Base-by-base conservation (phyloP, 2,329 filamentous ascomycete species). In the Aspergillus luchuensis region DNA sequence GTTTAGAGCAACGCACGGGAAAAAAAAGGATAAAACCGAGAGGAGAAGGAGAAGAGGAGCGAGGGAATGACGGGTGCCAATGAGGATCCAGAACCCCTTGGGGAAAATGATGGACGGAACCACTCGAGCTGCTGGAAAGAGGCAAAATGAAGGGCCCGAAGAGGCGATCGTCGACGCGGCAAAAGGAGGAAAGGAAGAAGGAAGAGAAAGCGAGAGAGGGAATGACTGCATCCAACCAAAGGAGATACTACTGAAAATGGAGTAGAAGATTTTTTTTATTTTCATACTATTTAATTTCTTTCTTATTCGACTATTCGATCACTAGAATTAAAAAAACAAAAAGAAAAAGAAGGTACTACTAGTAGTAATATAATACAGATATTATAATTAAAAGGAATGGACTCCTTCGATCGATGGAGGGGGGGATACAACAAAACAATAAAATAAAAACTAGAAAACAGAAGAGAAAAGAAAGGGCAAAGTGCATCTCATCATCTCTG, bases 81-180 rank as follows among this genome's bases (percentile, higher is more conserved):
- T 54, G 33, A 60, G 28, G 41, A 19, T 30, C 19, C 48, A 54
- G 41, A 41, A 36, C 57, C 61, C 55, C 58, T 61, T 63, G 61
- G 49, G 51, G 57, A 58, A 56, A 56, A 21, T 21, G 52, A 52
- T 25, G 36, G 43, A 57, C 33, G 28, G 56, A 50, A 57, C 47
- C 33, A 36, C 11, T 36, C 33, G 33, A 33, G 51, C 25, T 43
- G 17, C 17, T 19, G 47, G 13, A 17, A 17, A 47, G 23, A 38
- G 33, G 50, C 33, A 52, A 36, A 17, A 19, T 23, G 23, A 33
- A 48, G 48, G 43, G 33, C 10, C 10, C 33, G 33, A 25, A 50
- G 43, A 28, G 57, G 56, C 48, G 58, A 60, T 60, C 58, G 38
- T 60, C 58, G 39, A 43, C 36, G 28, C 43, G 47, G 41, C 41